Percentiles rank a stretch among this genome's conserved stretches.
phyloP scores from a whole-genome alignment of 306 rosid species.

The apple (Malus domestica) region DNA sequence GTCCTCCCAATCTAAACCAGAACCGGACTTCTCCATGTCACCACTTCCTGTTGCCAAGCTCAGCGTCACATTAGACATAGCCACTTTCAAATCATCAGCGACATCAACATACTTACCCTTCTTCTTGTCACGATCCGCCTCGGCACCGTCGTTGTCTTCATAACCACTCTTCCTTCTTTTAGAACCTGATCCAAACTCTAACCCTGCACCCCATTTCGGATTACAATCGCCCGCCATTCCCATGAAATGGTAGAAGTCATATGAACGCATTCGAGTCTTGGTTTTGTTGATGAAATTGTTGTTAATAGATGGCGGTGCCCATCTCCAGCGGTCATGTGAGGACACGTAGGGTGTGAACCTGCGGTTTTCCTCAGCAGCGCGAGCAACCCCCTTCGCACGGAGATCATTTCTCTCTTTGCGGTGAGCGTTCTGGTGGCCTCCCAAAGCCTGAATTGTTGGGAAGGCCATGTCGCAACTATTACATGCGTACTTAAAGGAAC shows the following conservation, averaged over 20 bases:
- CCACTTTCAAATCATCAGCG: neutral
- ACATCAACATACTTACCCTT: neutral
- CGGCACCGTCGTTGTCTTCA: neutral
- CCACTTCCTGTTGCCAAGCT: neutral
- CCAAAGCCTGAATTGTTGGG: slow-evolving; percentile 14
- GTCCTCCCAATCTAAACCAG: neutral
- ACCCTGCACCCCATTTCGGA: neutral
- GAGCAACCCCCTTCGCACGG: neutral
- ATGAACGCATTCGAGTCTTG: neutral
- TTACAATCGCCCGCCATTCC: neutral
- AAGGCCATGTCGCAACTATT: slow-evolving; percentile 11
- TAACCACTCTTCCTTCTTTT: no score
- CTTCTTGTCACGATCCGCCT: neutral
- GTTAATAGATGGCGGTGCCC: neutral
- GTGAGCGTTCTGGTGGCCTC: slow-evolving; percentile 40
- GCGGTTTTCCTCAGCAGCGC: neutral
- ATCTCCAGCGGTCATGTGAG: neutral
- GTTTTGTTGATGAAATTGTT: neutral
- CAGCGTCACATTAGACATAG: neutral
- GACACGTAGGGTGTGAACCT: neutral
- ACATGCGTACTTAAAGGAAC: slow-evolving; percentile 1
- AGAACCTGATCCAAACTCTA: neutral
- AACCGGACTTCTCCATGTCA: neutral
- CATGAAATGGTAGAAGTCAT: neutral
- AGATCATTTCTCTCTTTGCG: neutral